phyloP scores from a whole-genome alignment of 495 filamentous ascomycete species.

The Penicillium tannophilum region DNA sequence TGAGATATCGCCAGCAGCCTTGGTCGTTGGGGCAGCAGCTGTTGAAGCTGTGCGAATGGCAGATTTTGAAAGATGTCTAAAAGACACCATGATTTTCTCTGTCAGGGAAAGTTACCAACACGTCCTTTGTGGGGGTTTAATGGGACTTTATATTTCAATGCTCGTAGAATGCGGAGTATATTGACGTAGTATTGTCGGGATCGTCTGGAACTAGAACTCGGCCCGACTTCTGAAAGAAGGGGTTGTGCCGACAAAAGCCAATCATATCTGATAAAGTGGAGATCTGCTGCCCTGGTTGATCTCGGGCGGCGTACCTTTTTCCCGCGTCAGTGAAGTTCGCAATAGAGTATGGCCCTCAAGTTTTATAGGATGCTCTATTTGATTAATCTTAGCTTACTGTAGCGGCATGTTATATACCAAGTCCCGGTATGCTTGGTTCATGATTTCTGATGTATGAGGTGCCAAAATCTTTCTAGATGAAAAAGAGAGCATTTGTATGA shows the following conservation, averaged over 20 bases:
- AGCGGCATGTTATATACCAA: too few species aligned
- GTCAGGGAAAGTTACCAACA: neutral
- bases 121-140: neutral
- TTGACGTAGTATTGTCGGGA: neutral
- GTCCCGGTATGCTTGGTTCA: too few species aligned
- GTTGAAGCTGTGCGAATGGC: slow-evolving; percentile 40
- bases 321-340: neutral
- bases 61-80: slow-evolving; percentile 31
- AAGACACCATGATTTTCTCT: neutral
- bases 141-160: neutral
- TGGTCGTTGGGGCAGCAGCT: slow-evolving; percentile 38
- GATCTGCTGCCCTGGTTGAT: neutral
- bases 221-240: neutral
- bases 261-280: neutral
- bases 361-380: too few species aligned
- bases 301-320: neutral
- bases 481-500: too few species aligned
- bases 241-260: neutral
- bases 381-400: too few species aligned
- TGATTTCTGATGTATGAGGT: too few species aligned
- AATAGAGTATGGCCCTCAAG: too few species aligned
- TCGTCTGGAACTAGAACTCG: neutral
- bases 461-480: too few species aligned
- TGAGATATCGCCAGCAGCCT: slow-evolving; percentile 73
- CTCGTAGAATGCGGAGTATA: neutral